phyloP scores from a whole-genome alignment of 108 stramenopile genomes.

The Conticribra guillardii region DNA sequence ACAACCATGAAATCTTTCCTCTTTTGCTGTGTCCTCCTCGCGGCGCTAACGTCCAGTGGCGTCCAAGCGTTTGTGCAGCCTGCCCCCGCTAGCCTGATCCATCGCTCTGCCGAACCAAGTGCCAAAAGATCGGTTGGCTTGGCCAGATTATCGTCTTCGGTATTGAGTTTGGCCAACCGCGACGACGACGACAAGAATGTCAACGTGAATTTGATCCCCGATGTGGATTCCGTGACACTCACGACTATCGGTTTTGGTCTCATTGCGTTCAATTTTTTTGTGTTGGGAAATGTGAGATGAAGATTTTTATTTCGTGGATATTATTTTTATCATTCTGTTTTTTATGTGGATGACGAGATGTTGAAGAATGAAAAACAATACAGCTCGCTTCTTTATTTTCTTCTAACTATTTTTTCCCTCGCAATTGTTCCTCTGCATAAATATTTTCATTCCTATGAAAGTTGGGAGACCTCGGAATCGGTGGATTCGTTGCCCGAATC shows the following conservation, averaged over 20 bases:
- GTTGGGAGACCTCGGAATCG: slow-evolving; percentile 85
- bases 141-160: too few relatives aligned
- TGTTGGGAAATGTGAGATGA: slow-evolving; percentile 69
- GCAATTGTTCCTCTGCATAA: neutral
- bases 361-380: too few relatives aligned
- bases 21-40: neutral
- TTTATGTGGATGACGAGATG: neutral
- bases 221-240: slow-evolving; percentile 73
- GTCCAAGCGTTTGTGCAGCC: neutral
- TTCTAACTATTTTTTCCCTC: neutral
- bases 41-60: neutral
- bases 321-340: slow-evolving; percentile 4
- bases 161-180: slow-evolving; percentile 2
- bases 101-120: too few relatives aligned
- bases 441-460: neutral
- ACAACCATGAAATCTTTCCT: neutral
- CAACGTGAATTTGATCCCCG: slow-evolving; percentile 61
- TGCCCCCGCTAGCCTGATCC: too few relatives aligned
- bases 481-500: slow-evolving; percentile 73
- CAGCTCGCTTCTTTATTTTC: neutral
- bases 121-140: too few relatives aligned
- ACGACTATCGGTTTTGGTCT: slow-evolving; percentile 84
- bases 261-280: slow-evolving; percentile 88
- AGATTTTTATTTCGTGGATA: neutral
- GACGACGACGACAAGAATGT: slow-evolving; percentile 55